phyloP scores from a whole-genome alignment of 139 green algal species.

The Closterium sp. region DNA sequence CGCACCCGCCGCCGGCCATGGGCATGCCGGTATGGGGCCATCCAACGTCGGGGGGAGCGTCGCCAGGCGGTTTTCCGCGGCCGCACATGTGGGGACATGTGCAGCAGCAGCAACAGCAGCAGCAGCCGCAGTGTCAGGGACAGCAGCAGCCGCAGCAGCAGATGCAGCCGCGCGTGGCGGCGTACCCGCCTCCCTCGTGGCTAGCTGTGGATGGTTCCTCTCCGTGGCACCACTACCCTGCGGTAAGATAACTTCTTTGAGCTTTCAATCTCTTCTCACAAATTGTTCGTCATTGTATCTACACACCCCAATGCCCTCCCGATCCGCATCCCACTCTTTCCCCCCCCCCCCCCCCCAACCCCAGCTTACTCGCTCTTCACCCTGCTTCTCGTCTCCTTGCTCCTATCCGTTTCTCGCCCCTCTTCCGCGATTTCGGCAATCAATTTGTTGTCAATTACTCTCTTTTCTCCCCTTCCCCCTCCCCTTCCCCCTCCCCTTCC shows the following conservation, averaged over 20 bases:
- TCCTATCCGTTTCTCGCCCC: background rate
- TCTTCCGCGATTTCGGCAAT: background rate
- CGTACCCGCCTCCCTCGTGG: background rate
- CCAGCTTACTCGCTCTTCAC: background rate
- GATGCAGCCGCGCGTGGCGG: background rate
- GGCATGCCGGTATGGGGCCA: background rate
- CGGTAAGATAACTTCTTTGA: background rate
- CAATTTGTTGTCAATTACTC: background rate
- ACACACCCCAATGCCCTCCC: background rate
- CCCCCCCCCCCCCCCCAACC: background rate
- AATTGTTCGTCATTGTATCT: background rate
- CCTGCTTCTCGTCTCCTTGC: background rate
- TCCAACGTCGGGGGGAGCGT: background rate
- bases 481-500: background rate
- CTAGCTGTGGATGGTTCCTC: background rate
- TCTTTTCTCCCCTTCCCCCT: background rate
- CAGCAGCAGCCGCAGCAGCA: background rate
- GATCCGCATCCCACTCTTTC: background rate
- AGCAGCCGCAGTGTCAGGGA: background rate
- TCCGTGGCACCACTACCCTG: background rate
- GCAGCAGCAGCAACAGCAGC: constrained; percentile 5
- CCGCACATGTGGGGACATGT: background rate
- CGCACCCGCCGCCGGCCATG: background rate
- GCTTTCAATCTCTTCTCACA: background rate
- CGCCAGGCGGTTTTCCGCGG: background rate